Evolutionary conservation across 495 filamentous ascomycete species (phyloP).

Genomic region (Penicillium paxilli): DNA sequence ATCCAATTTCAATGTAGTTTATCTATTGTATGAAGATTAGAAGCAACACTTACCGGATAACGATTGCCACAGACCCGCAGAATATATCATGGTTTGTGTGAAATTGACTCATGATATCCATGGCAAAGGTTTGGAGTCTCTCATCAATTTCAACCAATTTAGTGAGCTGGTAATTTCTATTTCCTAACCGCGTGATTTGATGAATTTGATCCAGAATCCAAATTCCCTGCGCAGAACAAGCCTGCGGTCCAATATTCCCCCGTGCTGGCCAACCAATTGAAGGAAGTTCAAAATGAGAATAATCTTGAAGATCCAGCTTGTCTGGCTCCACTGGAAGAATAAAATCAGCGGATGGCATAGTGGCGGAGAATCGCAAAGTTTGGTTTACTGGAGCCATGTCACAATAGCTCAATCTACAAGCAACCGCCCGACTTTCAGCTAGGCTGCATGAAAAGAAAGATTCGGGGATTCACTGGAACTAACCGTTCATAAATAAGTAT

Average conservation of each 20-base stretch:
- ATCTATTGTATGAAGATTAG: neutral
- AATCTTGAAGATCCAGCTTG: neutral
- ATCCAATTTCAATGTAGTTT: neutral
- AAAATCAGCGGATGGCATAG: neutral
- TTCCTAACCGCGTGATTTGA: neutral
- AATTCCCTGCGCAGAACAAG: neutral
- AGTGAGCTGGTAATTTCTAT: neutral
- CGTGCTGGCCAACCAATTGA: neutral
- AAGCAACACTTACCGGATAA: constrained; percentile 2
- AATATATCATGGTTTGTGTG: constrained; percentile 1
- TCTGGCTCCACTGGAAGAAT: constrained; percentile 2
- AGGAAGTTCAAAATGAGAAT: neutral
- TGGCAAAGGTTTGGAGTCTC: neutral
- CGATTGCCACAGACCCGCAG: constrained; percentile 3
- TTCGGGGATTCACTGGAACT: neutral
- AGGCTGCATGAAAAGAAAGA: neutral
- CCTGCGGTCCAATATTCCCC: neutral
- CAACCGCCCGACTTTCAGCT: neutral
- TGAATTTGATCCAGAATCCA: constrained; percentile 6
- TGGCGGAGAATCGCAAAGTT: constrained; percentile 1
- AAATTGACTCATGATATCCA: neutral
- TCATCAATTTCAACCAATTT: neutral
- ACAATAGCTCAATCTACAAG: constrained; percentile 1
- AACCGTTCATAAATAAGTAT: constrained; percentile 4
- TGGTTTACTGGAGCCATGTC: neutral